Percentiles rank a stretch among this genome's conserved stretches.
Evolutionary conservation across 768 basidiomycete species (phyloP).

Genomic region (Cystofilobasidium ferigula): DNA sequence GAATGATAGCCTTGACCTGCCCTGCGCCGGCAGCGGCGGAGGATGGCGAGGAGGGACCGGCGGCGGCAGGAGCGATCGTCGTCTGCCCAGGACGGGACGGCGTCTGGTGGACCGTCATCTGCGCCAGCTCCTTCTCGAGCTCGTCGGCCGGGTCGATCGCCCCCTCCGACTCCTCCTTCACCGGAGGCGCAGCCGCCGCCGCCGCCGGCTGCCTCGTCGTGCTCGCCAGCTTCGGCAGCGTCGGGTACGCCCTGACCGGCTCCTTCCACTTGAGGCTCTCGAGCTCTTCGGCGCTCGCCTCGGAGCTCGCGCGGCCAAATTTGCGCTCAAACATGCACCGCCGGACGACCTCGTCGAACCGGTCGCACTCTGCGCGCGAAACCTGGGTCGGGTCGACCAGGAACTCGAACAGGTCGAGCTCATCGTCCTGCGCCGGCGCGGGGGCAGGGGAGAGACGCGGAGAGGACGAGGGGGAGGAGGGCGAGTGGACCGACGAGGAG

Average conservation of each 20-base stretch:
- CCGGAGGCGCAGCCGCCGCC: not conserved
- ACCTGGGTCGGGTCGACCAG: slow-evolving; percentile 51
- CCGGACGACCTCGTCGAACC: slow-evolving; percentile 90
- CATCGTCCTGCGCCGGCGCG: slow-evolving; percentile 8
- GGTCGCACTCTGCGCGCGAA: slow-evolving; percentile 61
- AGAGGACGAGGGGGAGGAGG: not conserved
- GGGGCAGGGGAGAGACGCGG: not conserved
- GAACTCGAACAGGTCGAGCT: slow-evolving; percentile 65
- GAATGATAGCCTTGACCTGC: slow-evolving; percentile 19
- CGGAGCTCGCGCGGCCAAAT: slow-evolving; percentile 60
- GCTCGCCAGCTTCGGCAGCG: not conserved
- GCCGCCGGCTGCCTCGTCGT: not conserved
- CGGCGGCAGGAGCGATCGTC: slow-evolving; percentile 4
- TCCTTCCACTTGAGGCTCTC: slow-evolving; percentile 68
- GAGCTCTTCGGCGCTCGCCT: slow-evolving; percentile 55
- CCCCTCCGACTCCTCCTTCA: not conserved
- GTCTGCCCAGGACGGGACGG: not conserved
- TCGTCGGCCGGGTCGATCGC: slow-evolving; percentile 23
- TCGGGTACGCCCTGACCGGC: not conserved
- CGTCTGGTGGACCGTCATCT: slow-evolving; percentile 24
- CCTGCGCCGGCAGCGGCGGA: not conserved
- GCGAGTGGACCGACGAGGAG: not conserved
- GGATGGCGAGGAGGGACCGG: not conserved
- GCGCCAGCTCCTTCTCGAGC: slow-evolving; percentile 29
- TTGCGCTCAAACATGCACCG: slow-evolving; percentile 90